phyloP scores from a whole-genome alignment of 2,329 filamentous ascomycete species.

The Macrophomina phaseolina region DNA sequence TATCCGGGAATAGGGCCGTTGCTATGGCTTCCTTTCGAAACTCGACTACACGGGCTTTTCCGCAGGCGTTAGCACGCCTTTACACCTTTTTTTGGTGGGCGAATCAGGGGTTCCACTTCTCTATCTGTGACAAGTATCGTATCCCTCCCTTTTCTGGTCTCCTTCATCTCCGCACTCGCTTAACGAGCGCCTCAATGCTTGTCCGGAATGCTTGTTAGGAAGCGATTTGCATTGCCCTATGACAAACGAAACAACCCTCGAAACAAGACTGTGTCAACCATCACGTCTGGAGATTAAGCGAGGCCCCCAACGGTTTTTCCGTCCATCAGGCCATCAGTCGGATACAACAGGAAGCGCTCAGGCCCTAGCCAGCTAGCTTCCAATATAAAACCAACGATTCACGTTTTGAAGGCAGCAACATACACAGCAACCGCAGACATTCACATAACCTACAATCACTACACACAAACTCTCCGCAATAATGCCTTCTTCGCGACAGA shows the following conservation, averaged over 20 bases:
- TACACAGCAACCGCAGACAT: neutral
- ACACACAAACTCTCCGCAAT: neutral
- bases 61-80: too few species aligned
- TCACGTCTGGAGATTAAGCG: neutral
- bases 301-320: neutral
- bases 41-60: too few species aligned
- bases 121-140: constrained; percentile 2
- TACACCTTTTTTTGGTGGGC: too few species aligned
- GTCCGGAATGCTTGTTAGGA: constrained; percentile 17
- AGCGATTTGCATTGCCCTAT: constrained; percentile 1
- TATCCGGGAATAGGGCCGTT: too few species aligned
- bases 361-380: neutral
- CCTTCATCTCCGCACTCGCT: constrained; percentile 2
- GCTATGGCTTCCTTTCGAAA: too few species aligned
- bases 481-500: constrained; percentile 32
- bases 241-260: constrained; percentile 12
- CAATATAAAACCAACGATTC: neutral
- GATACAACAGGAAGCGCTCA: neutral
- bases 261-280: neutral
- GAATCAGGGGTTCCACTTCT: neutral
- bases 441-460: neutral
- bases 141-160: neutral
- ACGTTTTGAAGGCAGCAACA: neutral
- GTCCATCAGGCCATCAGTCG: neutral
- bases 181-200: constrained; percentile 19